These are phyloP conservation scores for Cystobasidiaceae sp. DNA, from an alignment of 1,284 basidiomycete species.

Conservation along the genomic window DNA sequence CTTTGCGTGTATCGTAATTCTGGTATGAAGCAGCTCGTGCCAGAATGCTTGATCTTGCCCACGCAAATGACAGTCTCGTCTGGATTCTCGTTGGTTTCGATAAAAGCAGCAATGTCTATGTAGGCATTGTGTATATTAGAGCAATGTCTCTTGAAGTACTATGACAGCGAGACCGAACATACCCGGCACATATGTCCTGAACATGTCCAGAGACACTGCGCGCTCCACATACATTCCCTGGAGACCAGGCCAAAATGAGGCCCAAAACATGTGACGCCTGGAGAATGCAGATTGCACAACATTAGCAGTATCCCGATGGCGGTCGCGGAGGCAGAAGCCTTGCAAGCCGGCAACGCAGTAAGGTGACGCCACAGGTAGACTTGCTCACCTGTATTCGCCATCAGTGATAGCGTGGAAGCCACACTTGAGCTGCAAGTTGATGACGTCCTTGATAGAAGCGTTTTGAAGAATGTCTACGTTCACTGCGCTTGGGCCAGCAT, in stretches of 20 bases:
- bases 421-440: slow-evolving; percentile 43
- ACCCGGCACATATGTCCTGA: slow-evolving; percentile 33
- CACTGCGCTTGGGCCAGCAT: slow-evolving; percentile 37
- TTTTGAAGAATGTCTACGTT: slow-evolving; percentile 49
- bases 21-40: slow-evolving; percentile 43
- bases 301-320: not conserved
- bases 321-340: no score
- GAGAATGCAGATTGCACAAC: not conserved
- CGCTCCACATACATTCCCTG: slow-evolving; percentile 54
- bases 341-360: no score
- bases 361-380: not conserved
- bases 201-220: slow-evolving; percentile 11
- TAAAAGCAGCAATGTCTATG: slow-evolving; percentile 35
- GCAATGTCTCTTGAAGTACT: not conserved
- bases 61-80: slow-evolving; percentile 51
- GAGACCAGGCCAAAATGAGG: slow-evolving; percentile 59
- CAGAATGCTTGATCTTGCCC: slow-evolving; percentile 43
- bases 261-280: slow-evolving; percentile 44
- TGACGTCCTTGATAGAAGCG: slow-evolving; percentile 46
- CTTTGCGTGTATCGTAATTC: slow-evolving; percentile 46
- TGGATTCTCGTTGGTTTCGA: slow-evolving; percentile 60
- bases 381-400: slow-evolving; percentile 46
- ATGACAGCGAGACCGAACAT: not conserved
- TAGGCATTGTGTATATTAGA: not conserved
- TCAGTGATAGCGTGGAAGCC: slow-evolving; percentile 48